These are phyloP conservation scores for Entrophospora sp. DNA, from an alignment of 192 early-diverging fungal genomes.

Conservation along the genomic window DNA sequence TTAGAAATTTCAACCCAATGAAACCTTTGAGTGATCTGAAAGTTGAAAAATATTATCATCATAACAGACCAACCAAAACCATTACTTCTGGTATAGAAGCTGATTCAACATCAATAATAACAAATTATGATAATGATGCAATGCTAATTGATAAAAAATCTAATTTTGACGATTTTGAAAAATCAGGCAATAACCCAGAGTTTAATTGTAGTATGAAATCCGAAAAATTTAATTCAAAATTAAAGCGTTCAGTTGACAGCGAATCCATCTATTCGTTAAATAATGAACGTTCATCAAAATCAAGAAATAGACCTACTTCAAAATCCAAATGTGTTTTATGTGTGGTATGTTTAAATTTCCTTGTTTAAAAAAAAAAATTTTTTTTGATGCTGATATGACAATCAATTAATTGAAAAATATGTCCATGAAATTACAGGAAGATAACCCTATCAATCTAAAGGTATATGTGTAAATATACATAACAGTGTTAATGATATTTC, in stretches of 20 bases:
- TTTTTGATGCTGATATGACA: too few species aligned
- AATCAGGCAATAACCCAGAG: too few species aligned
- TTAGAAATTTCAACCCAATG: not conserved
- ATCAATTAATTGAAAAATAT: too few species aligned
- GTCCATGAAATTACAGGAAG: too few species aligned
- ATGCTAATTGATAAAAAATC: too few species aligned
- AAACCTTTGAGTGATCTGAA: not conserved
- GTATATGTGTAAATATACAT: conserved; percentile 5
- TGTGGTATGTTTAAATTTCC: too few species aligned
- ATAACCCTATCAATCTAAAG: conserved; percentile 50
- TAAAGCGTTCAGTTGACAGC: not conserved
- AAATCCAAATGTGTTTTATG: not conserved
- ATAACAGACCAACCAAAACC: not conserved
- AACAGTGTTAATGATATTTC: too few species aligned
- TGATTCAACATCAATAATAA: too few species aligned
- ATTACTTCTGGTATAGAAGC: not conserved
- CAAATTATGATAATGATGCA: not conserved
- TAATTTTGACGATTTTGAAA: too few species aligned
- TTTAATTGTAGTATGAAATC: not conserved
- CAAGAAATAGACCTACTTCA: not conserved
- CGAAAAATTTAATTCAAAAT: not conserved
- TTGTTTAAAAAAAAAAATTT: too few species aligned
- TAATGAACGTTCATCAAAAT: not conserved
- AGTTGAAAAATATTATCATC: conserved; percentile 2
- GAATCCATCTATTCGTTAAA: not conserved